Base-by-base conservation (phyloP, 805 yeast species). In the Metschnikowia continentalis region DNA sequence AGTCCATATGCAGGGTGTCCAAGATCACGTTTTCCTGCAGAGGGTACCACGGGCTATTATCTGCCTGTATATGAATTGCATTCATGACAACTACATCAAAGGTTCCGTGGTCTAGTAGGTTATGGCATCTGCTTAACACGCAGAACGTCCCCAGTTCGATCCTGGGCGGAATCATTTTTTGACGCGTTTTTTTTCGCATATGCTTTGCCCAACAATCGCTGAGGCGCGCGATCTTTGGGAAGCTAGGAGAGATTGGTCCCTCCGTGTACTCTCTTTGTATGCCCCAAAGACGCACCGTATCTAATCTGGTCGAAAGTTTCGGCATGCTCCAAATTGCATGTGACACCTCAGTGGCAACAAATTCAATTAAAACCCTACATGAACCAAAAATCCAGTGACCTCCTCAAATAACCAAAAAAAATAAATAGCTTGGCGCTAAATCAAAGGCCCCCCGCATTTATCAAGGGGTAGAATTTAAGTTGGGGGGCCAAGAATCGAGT, bases 101-200 rank as follows among this genome's bases (percentile, higher is more conserved):
- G 61, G 60, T 58, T 58, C 54, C 61, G 90, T 90, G 96, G 97
- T 90, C 96, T 90, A 90, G 96, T 90, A 76, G 97, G 97, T 91
- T 82, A 90, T 90, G 96, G 96, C 97, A 88, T 88, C 94, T 90
- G 97, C 97, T 89, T 90, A 89, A 91, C 97, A 90, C 97, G 97
- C 96, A 90, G 94, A 88, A 89, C 92, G 97, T 92, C 97, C 97
- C 97, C 97, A 90, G 97, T 92, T 92, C 97, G 97, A 92, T 90
- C 97, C 97, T 91, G 97, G 97, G 97, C 90, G 88, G 83, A 89
- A 87, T 90, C 97, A 90, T 46, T 53, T 52, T 42, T 56, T 44
- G 8, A 19, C 36, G 38, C 20, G 42, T 17, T 14, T 17, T n/a
- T n/a, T 20, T 23, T 19, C 13, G 6, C 44, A 50, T 32, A 17